Base-by-base conservation (phyloP, 2,329 filamentous ascomycete species). In the Tolypocladium nubicola region DNA sequence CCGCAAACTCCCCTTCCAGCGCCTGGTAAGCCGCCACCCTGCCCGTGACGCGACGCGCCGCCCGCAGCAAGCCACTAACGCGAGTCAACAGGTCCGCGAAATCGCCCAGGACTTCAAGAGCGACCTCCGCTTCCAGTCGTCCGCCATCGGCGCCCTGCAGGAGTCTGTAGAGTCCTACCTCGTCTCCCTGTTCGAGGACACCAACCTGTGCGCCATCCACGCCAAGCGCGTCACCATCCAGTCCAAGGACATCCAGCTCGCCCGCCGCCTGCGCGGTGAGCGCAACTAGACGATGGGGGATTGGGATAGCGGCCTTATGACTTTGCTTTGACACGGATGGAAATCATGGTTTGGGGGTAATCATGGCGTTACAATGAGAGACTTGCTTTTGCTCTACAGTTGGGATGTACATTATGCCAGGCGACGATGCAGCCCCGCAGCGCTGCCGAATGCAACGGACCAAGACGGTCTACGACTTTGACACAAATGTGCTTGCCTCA, bases 151-250 rank as follows among this genome's bases (percentile, higher is more conserved):
- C 71, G 94, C 94, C 64, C 87, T 99, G 45, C 93, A 99, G 80
- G 94, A 99, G 83, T 96, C 94, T 57, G 92, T 96, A 65, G 94
- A 99, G 82, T 96, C 94, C 2, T 97, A 97, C 80, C 88, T 99
- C 70, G 92, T 97, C 77, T 96, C 92, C 50, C 87, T 97, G 64
- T 97, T 97, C 69, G 92, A 97, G 78, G 93, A 97, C 74, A 97
- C 93, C 79, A 97, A 97, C 82, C 80, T 96, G 56, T 97, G 93
- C 79, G 93, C 94, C 71, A 96, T 97, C 76, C 94, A 97, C 79
- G 93, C 94, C 78, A 97, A 97, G 86, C 91, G 94, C 80, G 94
- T 97, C 72, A 97, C 93, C 71, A 97, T 97, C 78, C 93, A 93
- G 78, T 87, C 86, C 65, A 97, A 97, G 83, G 93, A 97, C 70